Conservation (phyloP, 768 basidiomycete genomes). For the Mycena pura region DNA sequence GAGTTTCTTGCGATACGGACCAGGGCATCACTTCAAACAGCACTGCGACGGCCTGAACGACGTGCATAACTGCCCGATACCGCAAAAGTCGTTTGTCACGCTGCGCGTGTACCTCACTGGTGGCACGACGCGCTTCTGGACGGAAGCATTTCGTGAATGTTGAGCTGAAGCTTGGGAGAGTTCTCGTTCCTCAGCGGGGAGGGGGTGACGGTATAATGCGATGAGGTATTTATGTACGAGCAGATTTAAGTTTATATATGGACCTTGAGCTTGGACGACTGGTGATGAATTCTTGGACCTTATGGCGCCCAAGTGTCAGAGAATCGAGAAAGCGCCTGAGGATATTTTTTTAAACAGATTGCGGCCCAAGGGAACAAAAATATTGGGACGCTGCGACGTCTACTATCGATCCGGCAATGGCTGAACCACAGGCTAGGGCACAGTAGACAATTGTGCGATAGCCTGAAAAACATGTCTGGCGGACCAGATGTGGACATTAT, state of each 20-base stretch:
- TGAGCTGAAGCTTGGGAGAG: slow-evolving; percentile 48
- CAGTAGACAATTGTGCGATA: too few relatives aligned
- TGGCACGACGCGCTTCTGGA: slow-evolving; percentile 46
- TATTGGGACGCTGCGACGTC: too few relatives aligned
- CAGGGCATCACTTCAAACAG: slow-evolving; percentile 47
- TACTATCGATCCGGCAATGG: too few relatives aligned
- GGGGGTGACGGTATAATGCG: slow-evolving; percentile 45
- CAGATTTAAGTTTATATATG: slow-evolving; percentile 24
- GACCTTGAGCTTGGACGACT: too few relatives aligned
- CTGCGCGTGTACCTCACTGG: slow-evolving; percentile 52
- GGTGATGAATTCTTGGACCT: too few relatives aligned
- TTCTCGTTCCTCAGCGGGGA: slow-evolving; percentile 53
- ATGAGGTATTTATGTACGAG: slow-evolving; percentile 50
- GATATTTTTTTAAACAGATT: too few relatives aligned
- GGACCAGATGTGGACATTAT: too few relatives aligned
- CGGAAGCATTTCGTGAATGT: slow-evolving; percentile 46
- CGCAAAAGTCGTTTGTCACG: slow-evolving; percentile 48
- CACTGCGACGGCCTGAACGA: slow-evolving; percentile 43
- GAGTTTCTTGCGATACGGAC: slow-evolving; percentile 51
- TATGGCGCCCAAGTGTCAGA: too few relatives aligned
- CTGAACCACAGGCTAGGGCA: too few relatives aligned
- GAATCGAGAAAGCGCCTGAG: too few relatives aligned
- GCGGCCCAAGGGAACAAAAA: too few relatives aligned
- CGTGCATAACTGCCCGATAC: slow-evolving; percentile 39
- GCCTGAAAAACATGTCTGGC: too few relatives aligned